phyloP scores from a whole-genome alignment of 148 eudicot species.

The Talinum fruticosum region DNA sequence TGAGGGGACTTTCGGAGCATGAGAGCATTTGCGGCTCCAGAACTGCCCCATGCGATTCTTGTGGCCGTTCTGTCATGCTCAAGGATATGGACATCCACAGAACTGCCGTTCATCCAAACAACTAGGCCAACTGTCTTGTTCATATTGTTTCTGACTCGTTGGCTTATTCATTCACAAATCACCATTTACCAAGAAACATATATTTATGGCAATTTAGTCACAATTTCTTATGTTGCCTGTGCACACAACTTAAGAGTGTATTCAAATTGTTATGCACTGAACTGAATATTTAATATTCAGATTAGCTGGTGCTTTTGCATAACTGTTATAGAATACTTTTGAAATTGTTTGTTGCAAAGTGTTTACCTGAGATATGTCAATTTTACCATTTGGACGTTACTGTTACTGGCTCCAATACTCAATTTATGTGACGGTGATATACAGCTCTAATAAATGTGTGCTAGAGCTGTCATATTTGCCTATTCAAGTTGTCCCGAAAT shows the following conservation, averaged over 20 bases:
- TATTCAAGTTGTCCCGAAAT: neutral
- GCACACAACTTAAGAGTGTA: neutral
- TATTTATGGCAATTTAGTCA: neutral
- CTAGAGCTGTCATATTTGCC: neutral
- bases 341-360: neutral
- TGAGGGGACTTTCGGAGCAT: slow-evolving; percentile 81
- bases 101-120: slow-evolving; percentile 81
- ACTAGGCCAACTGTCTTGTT: slow-evolving; percentile 12
- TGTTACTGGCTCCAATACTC: neutral
- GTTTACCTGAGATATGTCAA: neutral
- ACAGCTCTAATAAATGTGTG: too few species aligned
- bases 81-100: slow-evolving; percentile 96
- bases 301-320: neutral
- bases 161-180: slow-evolving; percentile 9
- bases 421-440: too few species aligned
- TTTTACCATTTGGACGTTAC: neutral
- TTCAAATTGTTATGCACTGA: slow-evolving; percentile 2
- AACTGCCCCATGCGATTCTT: slow-evolving; percentile 90
- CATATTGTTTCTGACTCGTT: slow-evolving; percentile 5
- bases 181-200: neutral
- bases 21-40: slow-evolving; percentile 87
- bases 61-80: slow-evolving; percentile 86
- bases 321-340: neutral
- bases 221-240: neutral
- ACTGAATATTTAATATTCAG: neutral